phyloP scores from a whole-genome alignment of 495 filamentous ascomycete genomes.

The Annulohypoxylon moriforme region DNA sequence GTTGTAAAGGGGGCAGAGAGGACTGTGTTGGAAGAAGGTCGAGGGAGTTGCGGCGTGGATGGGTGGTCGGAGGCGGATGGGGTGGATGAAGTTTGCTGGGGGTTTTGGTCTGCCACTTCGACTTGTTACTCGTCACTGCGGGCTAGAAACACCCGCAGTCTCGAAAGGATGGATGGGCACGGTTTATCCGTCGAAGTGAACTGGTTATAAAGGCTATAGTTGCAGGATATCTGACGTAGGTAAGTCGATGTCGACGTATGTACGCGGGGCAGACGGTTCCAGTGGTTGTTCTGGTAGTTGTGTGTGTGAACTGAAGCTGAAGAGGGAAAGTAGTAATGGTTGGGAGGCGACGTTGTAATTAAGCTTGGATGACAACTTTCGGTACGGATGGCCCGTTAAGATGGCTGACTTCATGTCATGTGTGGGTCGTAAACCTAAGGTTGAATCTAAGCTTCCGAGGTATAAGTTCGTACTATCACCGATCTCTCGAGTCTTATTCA shows the following conservation, averaged over 20 bases:
- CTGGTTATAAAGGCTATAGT: conserved; percentile 1
- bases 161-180: conserved; percentile 32
- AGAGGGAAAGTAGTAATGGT: conserved; percentile 20
- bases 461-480: background rate
- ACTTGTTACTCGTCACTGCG: conserved; percentile 48
- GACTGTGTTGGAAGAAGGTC: conserved; percentile 51
- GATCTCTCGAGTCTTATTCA: background rate
- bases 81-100: conserved; percentile 48
- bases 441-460: conserved; percentile 27
- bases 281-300: background rate
- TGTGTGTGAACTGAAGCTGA: conserved; percentile 6
- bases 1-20: conserved; percentile 50
- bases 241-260: conserved; percentile 4
- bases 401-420: conserved; percentile 49
- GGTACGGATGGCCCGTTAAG: conserved; percentile 30
- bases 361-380: conserved; percentile 41
- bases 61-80: conserved; percentile 57
- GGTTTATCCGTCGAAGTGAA: conserved; percentile 25
- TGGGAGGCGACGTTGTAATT: conserved; percentile 34
- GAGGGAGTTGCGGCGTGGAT: conserved; percentile 55
- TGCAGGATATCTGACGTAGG: conserved; percentile 12
- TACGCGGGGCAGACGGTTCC: conserved; percentile 8
- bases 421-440: conserved; percentile 39
- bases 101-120: conserved; percentile 60
- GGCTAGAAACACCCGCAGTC: conserved; percentile 46